These are phyloP conservation scores for Lachnellula arida DNA, from an alignment of 2,329 filamentous ascomycete genomes.

Conservation along the genomic window DNA sequence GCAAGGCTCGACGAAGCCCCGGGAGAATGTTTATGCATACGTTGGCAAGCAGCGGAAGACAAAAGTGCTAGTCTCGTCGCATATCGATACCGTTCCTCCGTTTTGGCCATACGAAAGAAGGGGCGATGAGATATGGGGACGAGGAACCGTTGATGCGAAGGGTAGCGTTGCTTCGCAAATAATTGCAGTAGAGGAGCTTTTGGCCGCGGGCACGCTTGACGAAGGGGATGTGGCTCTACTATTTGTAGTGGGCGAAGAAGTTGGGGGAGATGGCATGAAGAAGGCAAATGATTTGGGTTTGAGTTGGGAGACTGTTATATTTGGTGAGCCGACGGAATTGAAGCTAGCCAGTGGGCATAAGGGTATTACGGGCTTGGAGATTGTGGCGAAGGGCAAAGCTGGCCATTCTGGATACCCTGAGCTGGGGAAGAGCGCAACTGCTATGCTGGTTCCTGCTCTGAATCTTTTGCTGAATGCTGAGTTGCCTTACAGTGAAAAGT, in stretches of 20 bases:
- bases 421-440: slow-evolving; percentile 81
- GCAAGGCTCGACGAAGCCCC: slow-evolving; percentile 1
- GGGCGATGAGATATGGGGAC: slow-evolving; percentile 56
- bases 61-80: slow-evolving; percentile 51
- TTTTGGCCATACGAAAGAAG: slow-evolving; percentile 39
- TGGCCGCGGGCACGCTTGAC: slow-evolving; percentile 37
- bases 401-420: slow-evolving; percentile 92
- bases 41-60: slow-evolving; percentile 43
- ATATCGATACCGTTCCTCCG: slow-evolving; percentile 60
- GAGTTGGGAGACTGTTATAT: slow-evolving; percentile 67
- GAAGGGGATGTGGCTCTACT: slow-evolving; percentile 53
- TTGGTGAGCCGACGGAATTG: slow-evolving; percentile 88
- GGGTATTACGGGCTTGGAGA: slow-evolving; percentile 64
- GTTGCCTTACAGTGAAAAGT: slow-evolving; percentile 70
- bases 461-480: slow-evolving; percentile 61
- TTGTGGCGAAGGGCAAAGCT: slow-evolving; percentile 68
- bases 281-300: slow-evolving; percentile 45
- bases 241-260: slow-evolving; percentile 80
- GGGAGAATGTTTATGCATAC: slow-evolving; percentile 60
- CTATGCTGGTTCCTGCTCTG: slow-evolving; percentile 71
- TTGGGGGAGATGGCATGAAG: slow-evolving; percentile 74
- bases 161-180: slow-evolving; percentile 69
- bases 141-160: slow-evolving; percentile 71
- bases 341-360: slow-evolving; percentile 91
- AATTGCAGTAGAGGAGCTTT: slow-evolving; percentile 56